Conservation (phyloP, 202 grass and related monocot species). For the Musa balbisiana region DNA sequence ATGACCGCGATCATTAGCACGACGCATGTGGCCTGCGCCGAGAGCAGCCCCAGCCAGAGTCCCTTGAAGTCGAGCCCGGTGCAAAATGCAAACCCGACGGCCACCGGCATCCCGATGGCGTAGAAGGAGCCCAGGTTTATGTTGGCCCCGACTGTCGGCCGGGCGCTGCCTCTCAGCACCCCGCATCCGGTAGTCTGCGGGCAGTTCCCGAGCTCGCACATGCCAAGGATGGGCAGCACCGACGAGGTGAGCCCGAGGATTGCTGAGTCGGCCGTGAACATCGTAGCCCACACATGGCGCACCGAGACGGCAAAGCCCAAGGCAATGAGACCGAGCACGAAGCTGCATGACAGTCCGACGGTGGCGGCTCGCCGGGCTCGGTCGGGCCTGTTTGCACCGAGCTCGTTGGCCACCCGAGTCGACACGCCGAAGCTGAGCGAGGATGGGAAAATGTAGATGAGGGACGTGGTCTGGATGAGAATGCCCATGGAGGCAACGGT, state of each 20-base stretch:
- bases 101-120: neutral
- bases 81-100: neutral
- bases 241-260: neutral
- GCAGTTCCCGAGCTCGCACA: neutral
- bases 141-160: neutral
- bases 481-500: constrained; percentile 10
- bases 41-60: neutral
- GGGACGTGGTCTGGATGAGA: neutral
- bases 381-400: constrained; percentile 51
- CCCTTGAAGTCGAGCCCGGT: neutral
- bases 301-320: constrained; percentile 51
- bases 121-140: neutral
- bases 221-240: neutral
- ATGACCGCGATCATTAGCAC: neutral
- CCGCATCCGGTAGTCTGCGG: neutral
- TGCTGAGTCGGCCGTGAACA: constrained; percentile 38
- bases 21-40: neutral
- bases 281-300: constrained; percentile 57
- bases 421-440: neutral
- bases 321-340: constrained; percentile 41
- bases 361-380: constrained; percentile 40
- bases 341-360: constrained; percentile 47
- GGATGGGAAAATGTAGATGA: constrained; percentile 8
- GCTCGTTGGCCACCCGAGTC: constrained; percentile 40
- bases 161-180: neutral